Evolutionary conservation across 768 basidiomycete genomes (phyloP).

Genomic region (Agrocybe chaxingu): DNA sequence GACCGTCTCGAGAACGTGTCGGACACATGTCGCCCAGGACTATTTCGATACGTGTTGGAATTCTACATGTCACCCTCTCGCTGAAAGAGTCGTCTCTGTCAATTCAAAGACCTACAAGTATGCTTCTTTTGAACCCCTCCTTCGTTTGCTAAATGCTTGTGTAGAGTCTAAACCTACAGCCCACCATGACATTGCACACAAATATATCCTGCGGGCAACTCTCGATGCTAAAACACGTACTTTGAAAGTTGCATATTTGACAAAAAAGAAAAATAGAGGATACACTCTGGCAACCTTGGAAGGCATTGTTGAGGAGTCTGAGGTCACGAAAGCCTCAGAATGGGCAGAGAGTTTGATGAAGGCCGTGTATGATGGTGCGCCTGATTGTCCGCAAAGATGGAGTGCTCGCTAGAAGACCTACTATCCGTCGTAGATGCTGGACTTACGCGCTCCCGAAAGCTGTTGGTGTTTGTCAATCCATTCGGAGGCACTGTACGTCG

Average conservation of each 20-base stretch:
- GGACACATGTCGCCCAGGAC: conserved; percentile 1
- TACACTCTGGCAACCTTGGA: conserved; percentile 39
- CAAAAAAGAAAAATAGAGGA: conserved; percentile 36
- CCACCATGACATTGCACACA: conserved; percentile 33
- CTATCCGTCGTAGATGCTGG: conserved; percentile 32
- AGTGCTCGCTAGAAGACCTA: not conserved
- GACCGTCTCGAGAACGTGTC: not conserved
- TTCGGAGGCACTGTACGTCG: conserved; percentile 67
- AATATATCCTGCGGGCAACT: conserved; percentile 55
- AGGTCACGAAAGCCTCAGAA: conserved; percentile 33
- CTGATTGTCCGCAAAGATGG: not conserved
- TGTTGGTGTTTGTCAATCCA: conserved; percentile 80
- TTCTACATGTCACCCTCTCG: conserved; percentile 6
- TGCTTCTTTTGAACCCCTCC: not conserved
- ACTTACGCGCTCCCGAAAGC: conserved; percentile 46
- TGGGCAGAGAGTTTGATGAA: conserved; percentile 59
- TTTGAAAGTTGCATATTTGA: conserved; percentile 52
- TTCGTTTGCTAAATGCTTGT: not conserved
- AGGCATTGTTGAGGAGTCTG: conserved; percentile 30
- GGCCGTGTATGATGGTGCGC: conserved; percentile 60
- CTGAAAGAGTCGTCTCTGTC: conserved; percentile 10
- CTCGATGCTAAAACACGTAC: conserved; percentile 26
- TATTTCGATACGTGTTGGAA: conserved; percentile 10
- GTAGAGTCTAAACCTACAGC: conserved; percentile 5
- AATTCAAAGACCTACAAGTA: conserved; percentile 13